phyloP scores from a whole-genome alignment of 805 yeast species.

The Danielia reshetovae region DNA sequence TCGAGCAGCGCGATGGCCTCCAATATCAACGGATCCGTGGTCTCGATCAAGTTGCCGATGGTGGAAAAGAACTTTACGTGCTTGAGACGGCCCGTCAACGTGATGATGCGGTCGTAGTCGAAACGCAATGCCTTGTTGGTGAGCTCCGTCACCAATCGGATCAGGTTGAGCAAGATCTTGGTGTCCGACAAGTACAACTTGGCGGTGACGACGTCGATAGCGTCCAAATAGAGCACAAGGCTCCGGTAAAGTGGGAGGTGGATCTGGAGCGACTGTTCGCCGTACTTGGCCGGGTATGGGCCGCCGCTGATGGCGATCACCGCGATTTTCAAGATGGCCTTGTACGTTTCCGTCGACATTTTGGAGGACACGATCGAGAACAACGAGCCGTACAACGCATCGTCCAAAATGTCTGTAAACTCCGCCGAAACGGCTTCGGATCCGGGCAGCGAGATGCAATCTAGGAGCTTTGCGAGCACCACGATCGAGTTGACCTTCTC shows the following conservation, averaged over 20 bases:
- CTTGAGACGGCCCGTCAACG: constrained; percentile 44
- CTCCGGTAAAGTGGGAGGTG: constrained; percentile 36
- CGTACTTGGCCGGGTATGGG: constrained; percentile 31
- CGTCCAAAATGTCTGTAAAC: constrained; percentile 35
- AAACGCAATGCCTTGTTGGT: constrained; percentile 40
- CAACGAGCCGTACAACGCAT: constrained; percentile 35
- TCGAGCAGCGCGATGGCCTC: constrained; percentile 31
- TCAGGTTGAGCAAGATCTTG: constrained; percentile 40
- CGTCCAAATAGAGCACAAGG: constrained; percentile 36
- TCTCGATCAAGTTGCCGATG: constrained; percentile 37
- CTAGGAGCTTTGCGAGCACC: constrained; percentile 50
- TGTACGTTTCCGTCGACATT: constrained; percentile 43
- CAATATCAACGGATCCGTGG: constrained; percentile 30
- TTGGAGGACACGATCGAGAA: constrained; percentile 39
- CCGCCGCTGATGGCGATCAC: constrained; percentile 41
- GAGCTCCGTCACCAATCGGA: constrained; percentile 44
- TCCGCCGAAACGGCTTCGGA: constrained; percentile 38
- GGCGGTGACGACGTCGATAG: constrained; percentile 39
- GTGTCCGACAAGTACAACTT: constrained; percentile 42
- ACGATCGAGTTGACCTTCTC: constrained; percentile 52
- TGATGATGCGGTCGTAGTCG: constrained; percentile 40
- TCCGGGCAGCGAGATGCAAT: constrained; percentile 29
- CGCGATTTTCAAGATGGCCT: constrained; percentile 42
- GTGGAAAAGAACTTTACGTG: constrained; percentile 44
- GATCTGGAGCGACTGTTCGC: constrained; percentile 29